These are phyloP conservation scores for Pyrenophora seminiperda DNA, from an alignment of 2,329 filamentous ascomycete genomes.

Conservation along the genomic window DNA sequence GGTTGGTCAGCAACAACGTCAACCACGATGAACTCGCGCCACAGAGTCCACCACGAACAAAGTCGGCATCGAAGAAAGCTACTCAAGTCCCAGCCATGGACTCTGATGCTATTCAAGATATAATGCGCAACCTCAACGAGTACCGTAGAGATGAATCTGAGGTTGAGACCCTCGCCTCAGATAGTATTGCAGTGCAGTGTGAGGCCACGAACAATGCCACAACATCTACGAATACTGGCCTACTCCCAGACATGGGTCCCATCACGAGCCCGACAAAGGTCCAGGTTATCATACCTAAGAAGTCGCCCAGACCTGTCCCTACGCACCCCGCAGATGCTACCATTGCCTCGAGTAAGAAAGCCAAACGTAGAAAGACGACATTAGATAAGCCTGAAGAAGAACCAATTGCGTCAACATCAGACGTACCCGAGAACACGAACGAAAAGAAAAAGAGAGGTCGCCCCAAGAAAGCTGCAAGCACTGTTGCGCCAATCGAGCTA, in stretches of 20 bases:
- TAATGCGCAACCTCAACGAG: constrained; percentile 10
- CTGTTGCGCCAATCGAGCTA: constrained; percentile 4
- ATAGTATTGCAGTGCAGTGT: background rate
- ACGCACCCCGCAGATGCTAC: constrained; percentile 2
- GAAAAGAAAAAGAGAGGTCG: constrained; percentile 42
- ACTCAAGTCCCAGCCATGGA: background rate
- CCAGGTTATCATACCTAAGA: constrained; percentile 32
- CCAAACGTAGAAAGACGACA: constrained; percentile 32
- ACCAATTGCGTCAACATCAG: background rate
- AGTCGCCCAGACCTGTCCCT: constrained; percentile 5
- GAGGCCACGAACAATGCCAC: background rate
- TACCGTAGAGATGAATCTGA: constrained; percentile 7
- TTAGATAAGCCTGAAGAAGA: constrained; percentile 20
- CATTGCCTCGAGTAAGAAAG: constrained; percentile 15
- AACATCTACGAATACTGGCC: background rate
- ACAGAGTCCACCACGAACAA: constrained; percentile 19
- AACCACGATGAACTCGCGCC: constrained; percentile 39
- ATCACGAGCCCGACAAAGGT: constrained; percentile 26
- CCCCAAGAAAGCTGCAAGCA: constrained; percentile 32
- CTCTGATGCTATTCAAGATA: constrained; percentile 7
- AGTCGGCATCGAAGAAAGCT: background rate
- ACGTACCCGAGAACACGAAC: constrained; percentile 2
- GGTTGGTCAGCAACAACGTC: constrained; percentile 36
- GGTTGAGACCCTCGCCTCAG: background rate
- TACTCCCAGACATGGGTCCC: background rate